Base-by-base conservation (phyloP, 192 early-diverging fungal genomes). In the Coemansia sp. region DNA sequence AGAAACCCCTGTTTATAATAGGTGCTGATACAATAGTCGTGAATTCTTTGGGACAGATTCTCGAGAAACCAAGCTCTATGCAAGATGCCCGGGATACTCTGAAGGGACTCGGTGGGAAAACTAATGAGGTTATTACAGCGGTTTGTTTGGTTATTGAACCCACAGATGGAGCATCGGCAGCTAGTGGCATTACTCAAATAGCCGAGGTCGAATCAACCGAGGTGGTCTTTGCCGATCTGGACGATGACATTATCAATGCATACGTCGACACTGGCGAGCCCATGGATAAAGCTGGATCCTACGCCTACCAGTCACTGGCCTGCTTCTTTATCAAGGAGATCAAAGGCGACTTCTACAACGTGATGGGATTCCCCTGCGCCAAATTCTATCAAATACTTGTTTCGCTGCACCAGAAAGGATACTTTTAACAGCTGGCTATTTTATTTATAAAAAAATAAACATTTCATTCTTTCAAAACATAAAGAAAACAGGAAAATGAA, bases 341-440 rank as follows among this genome's bases (percentile, higher is more conserved):
- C 32, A 49, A 84, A 5, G 92, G 92, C 15, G 88, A 88, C 55
- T 90, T 81, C 33, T 94, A 90, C 82, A 94, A 91, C 53, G 87
- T 92, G 30, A 81, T 70, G 3, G 76, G 76, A 2, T 72, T 78
- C 5, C 76, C 76, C 1, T 67, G 68, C 30, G 68, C 69, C 7
- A 64, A 55, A 28, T 68, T 78, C 36, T 72, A 67, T 55, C 65
- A 58, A 50, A 78, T 78, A 64, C 42, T 78, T 48, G 47, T 30
- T 8, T 38, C 40, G 14, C 49, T 78, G 49, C 59, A 63, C 43
- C 19, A 25, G 4, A 45, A 59, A 24, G 44, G 48, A 7, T 29
- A 32, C 17, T 18, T 46, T 17, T 46, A 32, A 19, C 5, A 19
- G 0, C 30, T n/a, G n/a, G 9, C 3, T 26, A 1, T 26, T n/a